Base-by-base conservation (phyloP, 257 asterid species). In the Solanum tacnaense region DNA sequence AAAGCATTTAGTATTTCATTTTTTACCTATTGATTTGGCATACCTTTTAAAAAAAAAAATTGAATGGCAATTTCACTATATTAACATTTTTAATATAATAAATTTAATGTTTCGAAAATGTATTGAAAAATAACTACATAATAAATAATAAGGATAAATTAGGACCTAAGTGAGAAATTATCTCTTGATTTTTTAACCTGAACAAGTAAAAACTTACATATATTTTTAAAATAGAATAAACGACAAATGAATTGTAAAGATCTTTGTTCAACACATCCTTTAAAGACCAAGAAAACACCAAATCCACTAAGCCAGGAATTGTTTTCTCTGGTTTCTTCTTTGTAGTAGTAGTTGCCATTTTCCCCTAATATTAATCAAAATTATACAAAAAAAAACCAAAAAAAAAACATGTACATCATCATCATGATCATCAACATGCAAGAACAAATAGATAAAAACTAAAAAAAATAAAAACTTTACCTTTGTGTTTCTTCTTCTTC, bases 261-360 rank as follows among this genome's bases (percentile, higher is more conserved):
- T 89, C 49, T 31, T 90, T 83, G 90, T 92, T 92, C 88, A 92
- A 74, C 2, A 91, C 84, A 83, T 91, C 92, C 34, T 74, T 39
- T 58, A 92, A 27, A 27, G 95, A 91, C 94, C 94, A 93, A 10
- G 93, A 89, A 68, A 93, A 92, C 25, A 92, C 86, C 87, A 82
- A n/a, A 71, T 91, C 88, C 20, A 86, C 72, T 41, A 72, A 46
- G 4, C 88, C 88, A 18, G 41, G 36, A 20, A 41, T 27, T 31
- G 21, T 31, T 58, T 86, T 86, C 73, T 71, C 72, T 31, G 12
- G 11, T 31, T 86, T 72, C 88, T 86, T 86, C 84, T 21, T 86
- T 13, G 76, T 29, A 38, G 83, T 29, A 38, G 83, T 56, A 46
- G 6, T 21, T 31, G 15, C 73, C 88, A 86, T 86, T 16, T 23